Evolutionary conservation across 208 protist species (phyloP).

Genomic region (Trypanosoma congolense): DNA sequence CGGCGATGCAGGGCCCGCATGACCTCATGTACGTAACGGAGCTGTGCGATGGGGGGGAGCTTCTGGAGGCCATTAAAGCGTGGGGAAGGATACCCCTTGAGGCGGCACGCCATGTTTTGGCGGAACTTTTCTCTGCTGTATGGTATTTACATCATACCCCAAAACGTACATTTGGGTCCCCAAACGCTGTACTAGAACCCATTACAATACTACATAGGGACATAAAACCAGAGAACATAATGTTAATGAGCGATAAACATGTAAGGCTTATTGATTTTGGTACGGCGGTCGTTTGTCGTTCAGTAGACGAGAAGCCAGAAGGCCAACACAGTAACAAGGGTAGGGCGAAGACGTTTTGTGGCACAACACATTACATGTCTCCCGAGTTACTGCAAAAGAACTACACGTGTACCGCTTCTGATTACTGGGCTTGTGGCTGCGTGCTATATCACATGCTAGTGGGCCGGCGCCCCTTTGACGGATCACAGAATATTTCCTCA

Average conservation of each 20-base stretch:
- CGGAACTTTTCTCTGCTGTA: slow-evolving; percentile 93
- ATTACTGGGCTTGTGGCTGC: slow-evolving; percentile 93
- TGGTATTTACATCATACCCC: slow-evolving; percentile 93
- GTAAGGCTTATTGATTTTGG: slow-evolving; percentile 96
- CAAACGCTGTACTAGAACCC: slow-evolving; percentile 34
- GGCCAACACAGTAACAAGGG: slow-evolving; percentile 46
- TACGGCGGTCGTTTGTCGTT: slow-evolving; percentile 79
- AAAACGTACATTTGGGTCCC: slow-evolving; percentile 33
- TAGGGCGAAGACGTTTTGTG: slow-evolving; percentile 84
- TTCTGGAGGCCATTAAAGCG: slow-evolving; percentile 58
- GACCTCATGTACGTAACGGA: slow-evolving; percentile 85
- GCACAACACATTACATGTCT: slow-evolving; percentile 92
- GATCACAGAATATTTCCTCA: slow-evolving; percentile 79
- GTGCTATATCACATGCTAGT: slow-evolving; percentile 90
- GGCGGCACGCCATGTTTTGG: slow-evolving; percentile 75
- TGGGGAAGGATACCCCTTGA: slow-evolving; percentile 73
- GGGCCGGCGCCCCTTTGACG: slow-evolving; percentile 84
- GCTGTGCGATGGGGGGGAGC: slow-evolving; percentile 81
- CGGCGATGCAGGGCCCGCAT: slow-evolving; percentile 76
- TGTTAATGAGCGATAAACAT: slow-evolving; percentile 89
- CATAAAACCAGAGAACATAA: slow-evolving; percentile 96
- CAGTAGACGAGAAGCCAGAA: slow-evolving; percentile 55
- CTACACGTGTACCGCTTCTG: slow-evolving; percentile 90
- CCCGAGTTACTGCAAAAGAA: slow-evolving; percentile 90
- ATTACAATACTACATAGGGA: slow-evolving; percentile 91